phyloP scores from a whole-genome alignment of 805 yeast species.

The Candida qinlingensis region DNA sequence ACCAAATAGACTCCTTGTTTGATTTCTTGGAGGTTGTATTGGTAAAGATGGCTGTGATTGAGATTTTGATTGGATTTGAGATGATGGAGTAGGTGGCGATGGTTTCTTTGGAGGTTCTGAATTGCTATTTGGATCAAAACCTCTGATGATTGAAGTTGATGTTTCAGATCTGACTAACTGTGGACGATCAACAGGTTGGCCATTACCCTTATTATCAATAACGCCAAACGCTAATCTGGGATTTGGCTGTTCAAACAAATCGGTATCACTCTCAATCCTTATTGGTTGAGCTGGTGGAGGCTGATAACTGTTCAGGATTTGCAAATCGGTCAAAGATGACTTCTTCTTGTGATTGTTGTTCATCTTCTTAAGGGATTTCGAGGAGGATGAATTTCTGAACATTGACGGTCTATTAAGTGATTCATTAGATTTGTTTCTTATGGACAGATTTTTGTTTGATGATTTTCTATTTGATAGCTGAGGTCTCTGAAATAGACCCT shows the following conservation, averaged over 20 bases:
- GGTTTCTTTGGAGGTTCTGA: not conserved
- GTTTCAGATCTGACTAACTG: constrained; percentile 20
- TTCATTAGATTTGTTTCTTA: constrained; percentile 11
- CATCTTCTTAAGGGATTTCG: constrained; percentile 21
- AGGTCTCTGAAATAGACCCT: constrained; percentile 17
- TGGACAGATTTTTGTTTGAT: constrained; percentile 12
- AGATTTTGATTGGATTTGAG: not conserved
- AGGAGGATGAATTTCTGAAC: constrained; percentile 24
- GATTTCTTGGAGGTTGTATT: not conserved
- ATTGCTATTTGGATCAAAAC: constrained; percentile 20
- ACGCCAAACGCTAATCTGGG: constrained; percentile 27
- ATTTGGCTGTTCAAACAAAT: constrained; percentile 25
- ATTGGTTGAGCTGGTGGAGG: not conserved
- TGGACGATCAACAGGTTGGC: constrained; percentile 7
- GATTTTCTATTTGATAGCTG: constrained; percentile 19
- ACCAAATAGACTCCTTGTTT: constrained; percentile 6
- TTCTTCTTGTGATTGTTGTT: constrained; percentile 10
- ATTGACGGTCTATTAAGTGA: constrained; percentile 14
- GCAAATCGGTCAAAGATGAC: constrained; percentile 12
- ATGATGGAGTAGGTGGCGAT: not conserved
- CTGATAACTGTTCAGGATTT: constrained; percentile 1
- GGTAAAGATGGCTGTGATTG: constrained; percentile 5
- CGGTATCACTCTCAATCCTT: constrained; percentile 17
- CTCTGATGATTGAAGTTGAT: constrained; percentile 25
- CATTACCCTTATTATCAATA: constrained; percentile 5